Percentiles rank a stretch among this genome's conserved stretches.
These are phyloP conservation scores for Umbelopsis sp. DNA, from an alignment of 192 early-diverging fungal species.

Conservation along the genomic window DNA sequence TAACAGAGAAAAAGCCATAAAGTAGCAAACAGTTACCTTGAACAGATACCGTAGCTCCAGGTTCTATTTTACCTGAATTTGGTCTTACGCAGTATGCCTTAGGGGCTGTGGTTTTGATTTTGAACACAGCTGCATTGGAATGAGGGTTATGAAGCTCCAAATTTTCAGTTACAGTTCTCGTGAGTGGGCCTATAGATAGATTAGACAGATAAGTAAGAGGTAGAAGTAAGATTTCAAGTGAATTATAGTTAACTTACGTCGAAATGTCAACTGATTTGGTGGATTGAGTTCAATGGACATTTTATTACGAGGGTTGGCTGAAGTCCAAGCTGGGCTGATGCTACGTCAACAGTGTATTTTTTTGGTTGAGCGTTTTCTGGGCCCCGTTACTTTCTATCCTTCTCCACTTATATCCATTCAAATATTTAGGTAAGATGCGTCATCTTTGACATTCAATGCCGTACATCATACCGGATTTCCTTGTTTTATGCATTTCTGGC, in stretches of 20 bases:
- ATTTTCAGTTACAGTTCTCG: slow-evolving; percentile 56
- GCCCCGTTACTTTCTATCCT: slow-evolving; percentile 16
- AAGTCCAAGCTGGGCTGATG: slow-evolving; percentile 7
- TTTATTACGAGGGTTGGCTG: slow-evolving; percentile 20
- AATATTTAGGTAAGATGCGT: slow-evolving; percentile 22
- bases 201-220: not conserved
- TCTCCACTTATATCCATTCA: slow-evolving; percentile 21
- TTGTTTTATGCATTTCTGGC: too few relatives aligned
- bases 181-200: slow-evolving; percentile 62
- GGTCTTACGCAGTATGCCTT: slow-evolving; percentile 97
- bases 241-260: slow-evolving; percentile 49
- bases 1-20: not conserved
- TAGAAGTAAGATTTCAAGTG: not conserved
- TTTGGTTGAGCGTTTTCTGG: slow-evolving; percentile 16
- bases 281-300: slow-evolving; percentile 70
- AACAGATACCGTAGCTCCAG: slow-evolving; percentile 69
- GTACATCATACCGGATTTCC: not conserved
- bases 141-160: slow-evolving; percentile 68
- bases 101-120: slow-evolving; percentile 99
- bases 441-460: slow-evolving; percentile 14
- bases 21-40: slow-evolving; percentile 56
- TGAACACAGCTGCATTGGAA: slow-evolving; percentile 81
- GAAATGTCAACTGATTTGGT: slow-evolving; percentile 58
- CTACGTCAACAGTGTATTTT: slow-evolving; percentile 18
- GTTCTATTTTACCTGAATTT: slow-evolving; percentile 82